Percentiles rank a stretch among this genome's conserved stretches.
Evolutionary conservation across 768 basidiomycete species (phyloP).

Genomic region (Chlorophyllum brunneum): DNA sequence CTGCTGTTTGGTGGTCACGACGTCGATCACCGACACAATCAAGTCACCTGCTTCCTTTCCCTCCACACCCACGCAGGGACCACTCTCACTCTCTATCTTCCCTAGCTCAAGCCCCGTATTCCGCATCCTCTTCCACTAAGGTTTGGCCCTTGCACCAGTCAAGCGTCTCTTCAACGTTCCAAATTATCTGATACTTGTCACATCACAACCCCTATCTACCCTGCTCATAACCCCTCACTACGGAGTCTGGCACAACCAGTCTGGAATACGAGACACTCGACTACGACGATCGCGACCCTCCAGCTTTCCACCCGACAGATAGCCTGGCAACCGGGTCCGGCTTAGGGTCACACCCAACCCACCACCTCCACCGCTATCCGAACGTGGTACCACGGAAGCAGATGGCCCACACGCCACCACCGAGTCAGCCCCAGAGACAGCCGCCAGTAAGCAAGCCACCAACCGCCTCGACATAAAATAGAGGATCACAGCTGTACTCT

Average conservation of each 20-base stretch:
- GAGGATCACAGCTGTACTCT: conserved; percentile 1
- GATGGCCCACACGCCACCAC: background rate
- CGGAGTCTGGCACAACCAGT: conserved; percentile 3
- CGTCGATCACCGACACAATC: background rate
- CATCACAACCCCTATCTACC: background rate
- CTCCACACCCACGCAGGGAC: background rate
- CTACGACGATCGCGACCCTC: background rate
- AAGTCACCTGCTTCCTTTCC: background rate
- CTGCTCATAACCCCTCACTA: too few species aligned
- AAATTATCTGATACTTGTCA: too few species aligned
- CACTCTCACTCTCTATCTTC: background rate
- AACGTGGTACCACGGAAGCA: background rate
- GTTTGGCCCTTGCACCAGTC: too few species aligned
- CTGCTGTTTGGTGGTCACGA: background rate
- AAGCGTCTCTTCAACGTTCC: too few species aligned
- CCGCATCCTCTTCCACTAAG: too few species aligned
- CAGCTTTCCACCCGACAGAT: background rate
- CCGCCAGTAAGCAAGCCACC: background rate
- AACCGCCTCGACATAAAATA: conserved; percentile 2
- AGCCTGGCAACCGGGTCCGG: background rate
- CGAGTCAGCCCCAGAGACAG: background rate
- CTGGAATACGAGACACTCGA: conserved; percentile 7
- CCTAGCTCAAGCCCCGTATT: too few species aligned
- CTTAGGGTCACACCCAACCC: background rate
- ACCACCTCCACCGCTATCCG: background rate